Evolutionary conservation across 106 monocot genomes (phyloP).

Genomic region (Posidonia australis): DNA sequence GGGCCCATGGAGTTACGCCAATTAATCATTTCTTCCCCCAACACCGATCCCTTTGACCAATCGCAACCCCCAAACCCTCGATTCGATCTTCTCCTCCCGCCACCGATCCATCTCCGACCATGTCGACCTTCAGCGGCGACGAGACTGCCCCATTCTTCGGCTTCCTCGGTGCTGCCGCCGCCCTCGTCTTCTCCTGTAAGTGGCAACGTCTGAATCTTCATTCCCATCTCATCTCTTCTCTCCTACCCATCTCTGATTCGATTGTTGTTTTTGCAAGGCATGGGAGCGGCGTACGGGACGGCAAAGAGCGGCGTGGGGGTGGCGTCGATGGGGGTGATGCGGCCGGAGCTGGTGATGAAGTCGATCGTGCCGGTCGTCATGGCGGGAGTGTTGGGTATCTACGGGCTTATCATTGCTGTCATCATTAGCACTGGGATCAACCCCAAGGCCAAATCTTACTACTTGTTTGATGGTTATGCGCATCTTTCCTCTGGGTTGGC

Average conservation of each 20-base stretch:
- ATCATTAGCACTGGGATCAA: constrained; percentile 2
- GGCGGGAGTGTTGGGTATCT: constrained; percentile 85
- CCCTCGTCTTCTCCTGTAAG: constrained; percentile 19
- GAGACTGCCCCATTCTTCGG: constrained; percentile 16
- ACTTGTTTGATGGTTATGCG: constrained; percentile 34
- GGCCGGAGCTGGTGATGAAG: constrained; percentile 56
- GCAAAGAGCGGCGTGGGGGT: constrained; percentile 38
- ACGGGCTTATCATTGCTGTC: constrained; percentile 44
- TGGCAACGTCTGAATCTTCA: no score
- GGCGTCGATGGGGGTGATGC: constrained; percentile 69
- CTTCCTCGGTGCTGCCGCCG: constrained; percentile 18
- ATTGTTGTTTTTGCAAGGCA: constrained; percentile 26
- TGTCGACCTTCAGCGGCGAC: not conserved
- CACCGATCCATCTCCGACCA: not conserved
- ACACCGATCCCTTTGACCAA: no score
- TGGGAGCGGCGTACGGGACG: constrained; percentile 68
- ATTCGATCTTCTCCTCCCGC: no score
- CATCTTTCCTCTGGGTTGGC: no score
- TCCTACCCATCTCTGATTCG: no score
- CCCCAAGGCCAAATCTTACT: constrained; percentile 28
- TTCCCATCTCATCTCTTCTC: no score
- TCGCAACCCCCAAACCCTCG: no score
- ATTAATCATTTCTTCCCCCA: no score
- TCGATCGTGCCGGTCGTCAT: constrained; percentile 36
- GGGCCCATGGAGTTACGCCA: no score